Evolutionary conservation across 2,329 filamentous ascomycete species (phyloP).

Genomic region (Ophiostoma fasciatum): DNA sequence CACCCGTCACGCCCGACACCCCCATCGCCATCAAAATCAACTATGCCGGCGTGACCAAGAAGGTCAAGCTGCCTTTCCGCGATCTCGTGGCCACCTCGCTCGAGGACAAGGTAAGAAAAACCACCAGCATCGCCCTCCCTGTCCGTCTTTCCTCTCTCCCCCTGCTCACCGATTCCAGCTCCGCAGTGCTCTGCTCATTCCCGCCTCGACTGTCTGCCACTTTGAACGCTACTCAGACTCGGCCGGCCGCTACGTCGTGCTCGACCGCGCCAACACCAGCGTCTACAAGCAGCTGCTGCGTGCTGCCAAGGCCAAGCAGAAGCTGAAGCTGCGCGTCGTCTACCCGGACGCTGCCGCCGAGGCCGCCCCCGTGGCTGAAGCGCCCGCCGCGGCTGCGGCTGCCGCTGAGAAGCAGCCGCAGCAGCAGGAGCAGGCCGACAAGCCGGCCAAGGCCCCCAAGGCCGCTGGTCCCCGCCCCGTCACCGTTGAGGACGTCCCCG

Average conservation of each 20-base stretch:
- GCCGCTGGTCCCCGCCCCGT: constrained; percentile 15
- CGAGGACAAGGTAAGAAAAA: constrained; percentile 76
- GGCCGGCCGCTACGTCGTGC: constrained; percentile 61
- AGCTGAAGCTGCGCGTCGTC: constrained; percentile 75
- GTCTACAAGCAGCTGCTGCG: constrained; percentile 96
- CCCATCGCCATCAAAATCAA: constrained; percentile 75
- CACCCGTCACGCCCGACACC: constrained; percentile 40
- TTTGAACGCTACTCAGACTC: constrained; percentile 96
- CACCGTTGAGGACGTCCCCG: constrained; percentile 36
- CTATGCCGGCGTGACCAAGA: constrained; percentile 59
- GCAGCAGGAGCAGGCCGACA: no score
- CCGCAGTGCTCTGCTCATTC: constrained; percentile 51
- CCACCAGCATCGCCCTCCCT: no score
- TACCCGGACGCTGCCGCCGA: neutral
- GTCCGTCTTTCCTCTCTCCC: neutral
- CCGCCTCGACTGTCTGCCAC: constrained; percentile 43
- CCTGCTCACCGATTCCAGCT: constrained; percentile 36
- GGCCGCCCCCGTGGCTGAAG: neutral
- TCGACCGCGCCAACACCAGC: constrained; percentile 61
- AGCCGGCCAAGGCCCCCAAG: neutral
- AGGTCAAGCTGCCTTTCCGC: constrained; percentile 78
- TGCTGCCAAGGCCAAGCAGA: constrained; percentile 94
- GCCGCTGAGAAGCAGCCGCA: no score
- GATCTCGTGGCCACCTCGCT: constrained; percentile 64
- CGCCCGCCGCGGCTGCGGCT: constrained; percentile 3